Percentiles rank a stretch among this genome's conserved stretches.
Evolutionary conservation across 2,329 filamentous ascomycete genomes (phyloP).

Genomic region (Sporothrix luriei): DNA sequence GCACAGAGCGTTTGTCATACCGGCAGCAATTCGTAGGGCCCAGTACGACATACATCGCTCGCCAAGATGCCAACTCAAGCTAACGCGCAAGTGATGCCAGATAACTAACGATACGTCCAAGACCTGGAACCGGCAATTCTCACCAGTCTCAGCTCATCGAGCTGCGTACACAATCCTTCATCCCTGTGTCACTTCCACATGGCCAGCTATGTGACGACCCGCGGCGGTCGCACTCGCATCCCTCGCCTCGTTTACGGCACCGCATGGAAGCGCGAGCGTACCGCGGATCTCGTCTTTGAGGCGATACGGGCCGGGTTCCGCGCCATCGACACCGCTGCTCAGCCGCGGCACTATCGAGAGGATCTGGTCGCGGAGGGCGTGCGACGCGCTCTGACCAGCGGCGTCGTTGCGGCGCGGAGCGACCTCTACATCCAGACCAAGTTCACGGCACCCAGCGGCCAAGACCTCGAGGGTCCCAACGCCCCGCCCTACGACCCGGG

Average conservation of each 20-base stretch:
- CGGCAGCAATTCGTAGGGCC: neutral
- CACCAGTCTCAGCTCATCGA: neutral
- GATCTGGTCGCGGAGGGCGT: slow-evolving; percentile 69
- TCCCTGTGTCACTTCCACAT: slow-evolving; percentile 21
- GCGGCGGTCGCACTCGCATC: slow-evolving; percentile 44
- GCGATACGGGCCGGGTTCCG: slow-evolving; percentile 71
- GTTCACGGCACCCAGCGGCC: slow-evolving; percentile 67
- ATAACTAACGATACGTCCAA: neutral
- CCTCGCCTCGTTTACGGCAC: slow-evolving; percentile 73
- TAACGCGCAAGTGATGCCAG: neutral
- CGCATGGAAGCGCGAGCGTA: slow-evolving; percentile 78
- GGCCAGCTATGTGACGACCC: slow-evolving; percentile 35
- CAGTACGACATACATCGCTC: no score
- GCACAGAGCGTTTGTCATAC: neutral
- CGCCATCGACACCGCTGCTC: slow-evolving; percentile 75
- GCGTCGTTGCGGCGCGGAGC: slow-evolving; percentile 53
- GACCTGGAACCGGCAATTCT: no score
- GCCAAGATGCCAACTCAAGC: neutral
- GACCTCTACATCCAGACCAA: slow-evolving; percentile 82
- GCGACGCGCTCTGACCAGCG: slow-evolving; percentile 60
- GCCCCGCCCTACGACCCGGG: slow-evolving; percentile 65
- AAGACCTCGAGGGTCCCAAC: slow-evolving; percentile 52
- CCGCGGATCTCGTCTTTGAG: slow-evolving; percentile 66
- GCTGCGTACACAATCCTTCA: neutral
- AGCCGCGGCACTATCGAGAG: slow-evolving; percentile 78